Evolutionary conservation across 768 basidiomycete species (phyloP).

Genomic region (Kwoniella shandongensis): DNA sequence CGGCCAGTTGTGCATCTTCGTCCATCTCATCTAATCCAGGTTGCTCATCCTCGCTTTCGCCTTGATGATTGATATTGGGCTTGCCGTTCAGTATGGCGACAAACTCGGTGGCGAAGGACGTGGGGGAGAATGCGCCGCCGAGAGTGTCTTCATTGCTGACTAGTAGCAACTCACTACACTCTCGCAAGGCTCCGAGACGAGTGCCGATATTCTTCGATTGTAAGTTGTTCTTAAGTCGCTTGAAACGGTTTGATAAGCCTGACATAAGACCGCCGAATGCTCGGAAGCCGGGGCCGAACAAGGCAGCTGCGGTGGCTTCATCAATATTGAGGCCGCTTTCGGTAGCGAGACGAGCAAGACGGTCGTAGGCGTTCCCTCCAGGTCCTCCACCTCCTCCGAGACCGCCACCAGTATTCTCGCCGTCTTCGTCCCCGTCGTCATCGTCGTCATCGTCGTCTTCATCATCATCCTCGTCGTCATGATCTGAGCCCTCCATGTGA

Average conservation of each 20-base stretch:
- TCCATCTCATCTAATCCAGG: slow-evolving; percentile 53
- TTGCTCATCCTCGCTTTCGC: slow-evolving; percentile 60
- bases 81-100: slow-evolving; percentile 76
- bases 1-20: slow-evolving; percentile 84
- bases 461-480: slow-evolving; percentile 45
- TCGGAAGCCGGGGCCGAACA: slow-evolving; percentile 70
- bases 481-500: slow-evolving; percentile 37
- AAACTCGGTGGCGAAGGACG: slow-evolving; percentile 85
- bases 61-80: slow-evolving; percentile 44
- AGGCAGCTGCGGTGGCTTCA: slow-evolving; percentile 51
- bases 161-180: slow-evolving; percentile 88
- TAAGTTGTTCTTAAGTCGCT: slow-evolving; percentile 57
- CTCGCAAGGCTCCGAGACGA: slow-evolving; percentile 84
- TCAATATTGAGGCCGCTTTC: slow-evolving; percentile 37
- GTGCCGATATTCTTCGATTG: slow-evolving; percentile 66
- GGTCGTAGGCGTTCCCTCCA: slow-evolving; percentile 48
- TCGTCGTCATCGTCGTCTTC: slow-evolving; percentile 30
- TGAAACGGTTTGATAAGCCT: slow-evolving; percentile 80
- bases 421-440: slow-evolving; percentile 59
- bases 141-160: slow-evolving; percentile 97
- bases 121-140: slow-evolving; percentile 81
- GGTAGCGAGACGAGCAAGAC: slow-evolving; percentile 31
- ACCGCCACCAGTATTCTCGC: slow-evolving; percentile 55
- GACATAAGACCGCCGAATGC: slow-evolving; percentile 67
- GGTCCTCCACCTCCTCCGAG: slow-evolving; percentile 49